A percentile compares a stretch with the other conserved stretches of the same genome.
phyloP scores from a whole-genome alignment of 352 stramenopile genomes.

The Globisporangium spiculum region DNA sequence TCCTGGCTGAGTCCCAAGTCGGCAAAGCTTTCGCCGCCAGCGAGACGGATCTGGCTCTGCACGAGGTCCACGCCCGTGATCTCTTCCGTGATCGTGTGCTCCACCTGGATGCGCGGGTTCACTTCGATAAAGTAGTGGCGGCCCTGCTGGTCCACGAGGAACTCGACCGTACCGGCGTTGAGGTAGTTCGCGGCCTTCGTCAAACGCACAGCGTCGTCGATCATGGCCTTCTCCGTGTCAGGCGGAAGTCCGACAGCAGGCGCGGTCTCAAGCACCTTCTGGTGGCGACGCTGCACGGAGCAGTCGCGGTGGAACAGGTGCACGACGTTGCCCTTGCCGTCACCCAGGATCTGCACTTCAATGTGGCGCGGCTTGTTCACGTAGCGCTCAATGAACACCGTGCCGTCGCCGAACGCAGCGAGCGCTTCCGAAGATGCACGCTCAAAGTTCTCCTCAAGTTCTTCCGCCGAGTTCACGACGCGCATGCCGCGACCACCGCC shows the following conservation, averaged over 20 bases:
- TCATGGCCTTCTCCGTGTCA: conserved; percentile 89
- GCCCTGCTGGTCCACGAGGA: conserved; percentile 93
- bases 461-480: conserved; percentile 78
- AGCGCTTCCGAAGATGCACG: conserved; percentile 83
- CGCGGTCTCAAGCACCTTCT: conserved; percentile 97
- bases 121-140: conserved; percentile 98
- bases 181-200: conserved; percentile 92
- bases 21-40: conserved; percentile 88
- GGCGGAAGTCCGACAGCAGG: conserved; percentile 83
- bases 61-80: conserved; percentile 96
- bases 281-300: conserved; percentile 96
- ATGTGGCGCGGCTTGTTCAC: conserved; percentile 95
- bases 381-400: conserved; percentile 96
- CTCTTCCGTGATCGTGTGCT: conserved; percentile 92
- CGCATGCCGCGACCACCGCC: conserved; percentile 97
- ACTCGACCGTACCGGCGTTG: conserved; percentile 98
- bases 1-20: conserved; percentile 95
- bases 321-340: conserved; percentile 93
- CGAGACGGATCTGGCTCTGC: conserved; percentile 95
- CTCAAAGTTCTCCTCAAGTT: conserved; percentile 89
- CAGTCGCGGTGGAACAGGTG: conserved; percentile 97
- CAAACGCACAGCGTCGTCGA: conserved; percentile 91
- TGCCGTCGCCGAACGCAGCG: conserved; percentile 93
- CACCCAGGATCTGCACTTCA: conserved; percentile 97
- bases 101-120: conserved; percentile 97